Conservation (phyloP, 2,329 filamentous ascomycete species). For the Diaporthe batatas region DNA sequence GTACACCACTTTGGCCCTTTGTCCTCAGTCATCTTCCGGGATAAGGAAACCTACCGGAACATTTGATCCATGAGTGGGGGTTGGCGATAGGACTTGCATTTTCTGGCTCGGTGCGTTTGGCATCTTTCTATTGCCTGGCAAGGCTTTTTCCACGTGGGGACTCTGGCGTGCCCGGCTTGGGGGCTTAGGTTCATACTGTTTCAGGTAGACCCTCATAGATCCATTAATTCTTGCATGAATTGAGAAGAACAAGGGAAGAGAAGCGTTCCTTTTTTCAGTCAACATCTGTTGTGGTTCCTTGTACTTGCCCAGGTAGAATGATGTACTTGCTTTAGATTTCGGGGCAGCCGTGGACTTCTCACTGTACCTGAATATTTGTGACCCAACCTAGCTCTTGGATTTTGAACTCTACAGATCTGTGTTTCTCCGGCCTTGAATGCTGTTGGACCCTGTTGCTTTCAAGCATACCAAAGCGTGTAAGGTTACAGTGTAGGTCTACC, state of each 20-base stretch:
- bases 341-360: not conserved
- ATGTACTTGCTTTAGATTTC: not conserved
- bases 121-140: not conserved
- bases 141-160: no score
- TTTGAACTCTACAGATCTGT: not conserved
- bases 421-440: no score
- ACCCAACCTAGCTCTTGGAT: no score
- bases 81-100: conserved; percentile 15
- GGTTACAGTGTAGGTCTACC: no score
- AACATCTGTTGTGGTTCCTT: no score
- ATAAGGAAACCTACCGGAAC: not conserved
- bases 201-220: conserved; percentile 20
- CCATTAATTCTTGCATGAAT: conserved; percentile 22
- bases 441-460: no score
- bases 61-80: not conserved
- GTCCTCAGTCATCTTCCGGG: not conserved
- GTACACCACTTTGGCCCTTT: not conserved
- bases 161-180: no score
- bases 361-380: not conserved
- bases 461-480: no score
- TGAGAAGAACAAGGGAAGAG: not conserved
- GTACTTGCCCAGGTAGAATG: not conserved
- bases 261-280: not conserved
- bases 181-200: conserved; percentile 23
- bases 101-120: conserved; percentile 21